Evolutionary conservation across 2,329 filamentous ascomycete genomes (phyloP), one percentile per base, ranked within the genome.

Genomic region (Cercospora janseana): DNA sequence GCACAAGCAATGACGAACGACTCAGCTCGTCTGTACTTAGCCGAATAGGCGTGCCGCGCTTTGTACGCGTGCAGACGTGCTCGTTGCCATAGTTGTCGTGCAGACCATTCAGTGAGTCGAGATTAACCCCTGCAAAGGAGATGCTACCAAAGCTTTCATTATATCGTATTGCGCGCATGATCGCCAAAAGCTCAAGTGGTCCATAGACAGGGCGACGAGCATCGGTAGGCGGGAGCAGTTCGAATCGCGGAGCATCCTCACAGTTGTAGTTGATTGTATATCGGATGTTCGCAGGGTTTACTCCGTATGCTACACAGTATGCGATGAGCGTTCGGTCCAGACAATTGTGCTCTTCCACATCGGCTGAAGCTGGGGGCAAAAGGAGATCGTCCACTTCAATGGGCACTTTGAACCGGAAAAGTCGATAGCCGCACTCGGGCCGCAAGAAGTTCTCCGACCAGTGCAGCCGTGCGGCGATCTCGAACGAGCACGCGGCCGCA

Each of bases 111-210:
- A 88, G 67, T 23, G 72, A 69, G 62, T 87, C 82, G n/a, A 88
- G 69, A 55, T 76, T 77, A 38, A 87, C 76, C 29, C 79, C 78
- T 21, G 77, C 77, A 61, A 88, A 87, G 0, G 84, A 87, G 16
- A 88, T 81, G 1, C 81, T 80, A 21, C 73, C 73, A 64, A 87
- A 88, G 1, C 75, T 78, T 60, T 87, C 83, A 61, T 88, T 87
- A 66, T 86, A 88, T 31, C 85, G 79, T 46, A 88, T 66, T 7
- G 85, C 76, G 54, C 84, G 76, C 73, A 86, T 78, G n/a, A 88
- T 77, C 4, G 85, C 82, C 23, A 88, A 74, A n/a, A 87, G 69
- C 62, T 87, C 85, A 18, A 82, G 64, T 4, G 75, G 71, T 2
- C 73, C 76, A 61, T 88, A 88, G 28, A 77, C 76, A 9, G 69